Evolutionary conservation across 2,329 filamentous ascomycete species (phyloP).

Genomic region (Rhinocladiella mackenziei): DNA sequence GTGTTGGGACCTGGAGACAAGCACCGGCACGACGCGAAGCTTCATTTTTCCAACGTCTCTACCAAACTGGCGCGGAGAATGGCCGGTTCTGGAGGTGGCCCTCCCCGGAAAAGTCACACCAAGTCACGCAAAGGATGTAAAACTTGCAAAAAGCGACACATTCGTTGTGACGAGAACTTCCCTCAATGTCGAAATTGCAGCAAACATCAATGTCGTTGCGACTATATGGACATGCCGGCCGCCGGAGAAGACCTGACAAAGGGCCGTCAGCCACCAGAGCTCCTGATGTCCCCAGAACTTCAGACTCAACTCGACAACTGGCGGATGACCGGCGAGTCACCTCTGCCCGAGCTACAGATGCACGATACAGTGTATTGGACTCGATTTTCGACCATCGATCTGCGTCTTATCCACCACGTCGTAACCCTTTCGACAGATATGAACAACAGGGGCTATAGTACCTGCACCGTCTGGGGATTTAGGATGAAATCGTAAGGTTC

Average conservation of each 20-base stretch:
- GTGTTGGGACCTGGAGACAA: neutral
- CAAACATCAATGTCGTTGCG: slow-evolving; percentile 97
- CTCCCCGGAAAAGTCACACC: slow-evolving; percentile 86
- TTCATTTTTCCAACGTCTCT: neutral
- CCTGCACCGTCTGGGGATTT: slow-evolving; percentile 87
- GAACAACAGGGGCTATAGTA: slow-evolving; percentile 68
- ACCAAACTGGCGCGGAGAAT: slow-evolving; percentile 46
- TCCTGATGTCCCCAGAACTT: slow-evolving; percentile 83
- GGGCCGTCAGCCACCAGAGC: slow-evolving; percentile 53
- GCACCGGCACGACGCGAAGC: neutral
- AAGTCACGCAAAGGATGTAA: slow-evolving; percentile 98
- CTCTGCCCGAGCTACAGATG: slow-evolving; percentile 75
- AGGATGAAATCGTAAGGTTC: slow-evolving; percentile 83
- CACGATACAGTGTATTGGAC: slow-evolving; percentile 71
- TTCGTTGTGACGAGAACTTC: slow-evolving; percentile 95
- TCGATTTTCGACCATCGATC: slow-evolving; percentile 69
- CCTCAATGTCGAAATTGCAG: slow-evolving; percentile 99
- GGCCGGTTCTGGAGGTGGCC: slow-evolving; percentile 92
- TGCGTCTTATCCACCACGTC: slow-evolving; percentile 87
- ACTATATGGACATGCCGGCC: slow-evolving; percentile 84
- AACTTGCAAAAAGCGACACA: slow-evolving; percentile 95
- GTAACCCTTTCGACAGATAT: slow-evolving; percentile 81
- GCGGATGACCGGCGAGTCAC: slow-evolving; percentile 78
- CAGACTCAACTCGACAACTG: slow-evolving; percentile 77
- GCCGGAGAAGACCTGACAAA: slow-evolving; percentile 52